phyloP scores from a whole-genome alignment of 345 rosid species.

The Pistacia integerrima region DNA sequence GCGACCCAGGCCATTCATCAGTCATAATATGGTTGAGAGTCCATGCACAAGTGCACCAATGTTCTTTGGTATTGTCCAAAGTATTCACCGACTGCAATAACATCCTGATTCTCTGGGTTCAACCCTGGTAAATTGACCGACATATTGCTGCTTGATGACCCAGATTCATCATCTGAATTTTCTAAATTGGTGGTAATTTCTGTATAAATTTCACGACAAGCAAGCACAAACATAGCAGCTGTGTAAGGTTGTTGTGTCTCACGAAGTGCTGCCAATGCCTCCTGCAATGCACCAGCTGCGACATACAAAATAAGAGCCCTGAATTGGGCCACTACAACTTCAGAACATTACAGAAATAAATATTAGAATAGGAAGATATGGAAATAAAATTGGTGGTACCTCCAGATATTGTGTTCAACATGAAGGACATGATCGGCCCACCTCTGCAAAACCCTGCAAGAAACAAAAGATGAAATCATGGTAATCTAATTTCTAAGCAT shows the following conservation, averaged over 20 bases:
- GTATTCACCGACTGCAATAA: conserved; percentile 74
- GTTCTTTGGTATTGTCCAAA: conserved; percentile 89
- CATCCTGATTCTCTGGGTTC: conserved; percentile 73
- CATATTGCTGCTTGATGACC: conserved; percentile 30
- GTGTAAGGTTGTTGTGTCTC: conserved; percentile 85
- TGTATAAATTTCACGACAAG: conserved; percentile 74
- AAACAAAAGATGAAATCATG: conserved; percentile 2
- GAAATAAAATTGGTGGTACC: conserved; percentile 41
- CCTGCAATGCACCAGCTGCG: conserved; percentile 88
- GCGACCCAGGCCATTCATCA: conserved; percentile 20
- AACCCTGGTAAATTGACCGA: conserved; percentile 57
- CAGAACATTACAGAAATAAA: conserved; percentile 4
- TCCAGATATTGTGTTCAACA: conserved; percentile 89
- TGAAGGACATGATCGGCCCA: conserved; percentile 90
- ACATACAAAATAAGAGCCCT: conserved; percentile 91
- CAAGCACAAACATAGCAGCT: conserved; percentile 92
- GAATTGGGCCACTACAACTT: conserved; percentile 23
- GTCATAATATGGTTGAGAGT: conserved; percentile 69
- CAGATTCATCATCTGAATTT: conserved; percentile 48
- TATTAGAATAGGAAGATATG: not conserved
- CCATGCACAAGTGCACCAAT: conserved; percentile 94
- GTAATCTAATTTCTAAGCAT: not conserved
- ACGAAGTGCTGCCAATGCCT: conserved; percentile 85
- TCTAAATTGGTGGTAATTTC: conserved; percentile 44
- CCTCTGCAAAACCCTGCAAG: conserved; percentile 76